phyloP scores from a whole-genome alignment of 2,329 filamentous ascomycete genomes.

The Plectosphaerella sp. region DNA sequence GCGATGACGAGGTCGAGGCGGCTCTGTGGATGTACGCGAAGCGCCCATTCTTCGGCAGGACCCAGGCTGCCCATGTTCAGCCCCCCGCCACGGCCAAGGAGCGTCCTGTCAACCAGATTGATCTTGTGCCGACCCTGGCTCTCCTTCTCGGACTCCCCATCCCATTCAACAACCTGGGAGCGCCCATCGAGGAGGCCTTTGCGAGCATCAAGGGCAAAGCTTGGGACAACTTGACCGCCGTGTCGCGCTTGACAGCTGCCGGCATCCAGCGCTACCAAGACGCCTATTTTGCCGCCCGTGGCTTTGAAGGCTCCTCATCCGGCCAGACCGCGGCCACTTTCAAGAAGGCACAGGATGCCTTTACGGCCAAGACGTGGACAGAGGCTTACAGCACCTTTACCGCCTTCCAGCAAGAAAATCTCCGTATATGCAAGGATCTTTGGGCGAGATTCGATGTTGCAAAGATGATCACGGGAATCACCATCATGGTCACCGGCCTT shows the following conservation, averaged over 20 bases:
- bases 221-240: constrained; percentile 72
- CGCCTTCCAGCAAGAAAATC: constrained; percentile 72
- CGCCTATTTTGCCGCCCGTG: constrained; percentile 72
- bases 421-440: constrained; percentile 73
- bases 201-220: constrained; percentile 63
- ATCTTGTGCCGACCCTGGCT: constrained; percentile 87
- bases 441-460: constrained; percentile 91
- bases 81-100: constrained; percentile 72
- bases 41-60: constrained; percentile 76
- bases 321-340: constrained; percentile 41
- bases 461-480: constrained; percentile 78
- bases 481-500: constrained; percentile 64
- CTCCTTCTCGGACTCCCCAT: constrained; percentile 87
- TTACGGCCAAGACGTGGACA: constrained; percentile 30
- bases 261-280: constrained; percentile 87
- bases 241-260: constrained; percentile 72
- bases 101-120: constrained; percentile 78
- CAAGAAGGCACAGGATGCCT: constrained; percentile 40
- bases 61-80: constrained; percentile 49
- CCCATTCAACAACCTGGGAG: constrained; percentile 92
- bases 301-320: constrained; percentile 54
- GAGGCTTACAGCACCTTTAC: constrained; percentile 56
- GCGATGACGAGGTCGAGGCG: constrained; percentile 90
- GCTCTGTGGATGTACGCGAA: constrained; percentile 99
- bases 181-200: constrained; percentile 92